Evolutionary conservation across 2,329 filamentous ascomycete species (phyloP).

Genomic region (Fusarium tricinctum): DNA sequence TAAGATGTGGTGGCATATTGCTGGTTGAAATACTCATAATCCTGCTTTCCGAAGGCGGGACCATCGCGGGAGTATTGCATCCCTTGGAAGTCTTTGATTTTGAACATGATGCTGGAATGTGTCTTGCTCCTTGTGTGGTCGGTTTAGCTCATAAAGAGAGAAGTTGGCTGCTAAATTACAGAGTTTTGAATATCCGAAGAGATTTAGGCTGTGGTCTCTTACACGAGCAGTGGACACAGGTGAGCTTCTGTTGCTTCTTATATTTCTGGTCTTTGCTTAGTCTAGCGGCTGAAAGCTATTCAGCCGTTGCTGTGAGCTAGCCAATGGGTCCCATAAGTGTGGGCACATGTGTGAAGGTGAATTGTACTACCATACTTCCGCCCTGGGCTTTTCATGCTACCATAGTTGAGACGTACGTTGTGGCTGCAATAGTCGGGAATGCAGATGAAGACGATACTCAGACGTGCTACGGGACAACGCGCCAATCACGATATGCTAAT

Average conservation of each 20-base stretch:
- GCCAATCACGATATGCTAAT: background rate
- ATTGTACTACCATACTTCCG: background rate
- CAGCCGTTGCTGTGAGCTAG: no score
- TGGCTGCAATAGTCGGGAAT: constrained; percentile 13
- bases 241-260: background rate
- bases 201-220: no score
- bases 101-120: constrained; percentile 28
- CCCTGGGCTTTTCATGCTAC: background rate
- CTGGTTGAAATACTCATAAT: constrained; percentile 44
- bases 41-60: constrained; percentile 9
- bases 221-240: no score
- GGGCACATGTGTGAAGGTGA: background rate
- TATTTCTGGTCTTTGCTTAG: background rate
- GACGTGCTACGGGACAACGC: background rate
- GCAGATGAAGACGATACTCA: background rate
- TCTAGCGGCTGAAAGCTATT: background rate
- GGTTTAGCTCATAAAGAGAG: background rate
- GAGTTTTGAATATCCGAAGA: background rate
- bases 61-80: constrained; percentile 46
- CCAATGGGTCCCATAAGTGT: background rate
- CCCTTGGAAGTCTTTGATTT: constrained; percentile 41
- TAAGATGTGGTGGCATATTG: constrained; percentile 63
- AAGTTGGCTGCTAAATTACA: background rate
- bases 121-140: background rate
- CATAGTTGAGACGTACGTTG: constrained; percentile 5